Evolutionary conservation across 2,329 filamentous ascomycete genomes (phyloP), one percentile per base, ranked within the genome.

Genomic region (Botrytis deweyae): DNA sequence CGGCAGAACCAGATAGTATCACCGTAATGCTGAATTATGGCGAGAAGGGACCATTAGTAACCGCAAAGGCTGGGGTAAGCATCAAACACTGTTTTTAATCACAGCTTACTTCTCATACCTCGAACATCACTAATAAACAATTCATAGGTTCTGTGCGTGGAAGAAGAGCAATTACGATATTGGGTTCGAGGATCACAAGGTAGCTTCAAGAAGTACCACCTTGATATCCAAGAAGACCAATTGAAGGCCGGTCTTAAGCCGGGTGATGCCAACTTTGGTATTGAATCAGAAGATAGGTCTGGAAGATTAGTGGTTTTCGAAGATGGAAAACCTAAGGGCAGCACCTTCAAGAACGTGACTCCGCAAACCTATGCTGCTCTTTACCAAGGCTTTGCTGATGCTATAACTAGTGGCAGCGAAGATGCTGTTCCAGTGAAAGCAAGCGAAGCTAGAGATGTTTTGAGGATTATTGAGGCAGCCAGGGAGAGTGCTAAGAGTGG

Each of bases 181-280:
- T 95, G 93, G 92, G 86, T 95, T 16, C 86, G 92, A 40, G 93
- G 93, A 36, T 88, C 88, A 29, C 90, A 91, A 82, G 93, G 92
- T 0, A 92, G 88, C 79, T 95, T 91, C 83, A 91, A 88, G 84
- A 95, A 95, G 86, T 83, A 84, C 58, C 85, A 87, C 72, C 85
- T 95, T 3, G 93, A 96, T 80, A 84, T 89, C 1, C 93, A 95
- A 82, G 93, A 96, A 83, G 88, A 90, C 73, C 91, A 94, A 81
- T 86, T 95, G 71, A 88, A 88, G 81, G 85, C 83, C 2, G 92
- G 92, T 14, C 82, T 88, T 77, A 87, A 85, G 80, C 89, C 90
- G 10, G 86, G 86, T 0, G 89, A 93, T 73, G 81, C 85, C 5
- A 87, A 84, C 5, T 95, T 93, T 79, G 93, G 91, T 2, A 81